phyloP scores from a whole-genome alignment of 805 yeast species.

The Candida qinlingensis region DNA sequence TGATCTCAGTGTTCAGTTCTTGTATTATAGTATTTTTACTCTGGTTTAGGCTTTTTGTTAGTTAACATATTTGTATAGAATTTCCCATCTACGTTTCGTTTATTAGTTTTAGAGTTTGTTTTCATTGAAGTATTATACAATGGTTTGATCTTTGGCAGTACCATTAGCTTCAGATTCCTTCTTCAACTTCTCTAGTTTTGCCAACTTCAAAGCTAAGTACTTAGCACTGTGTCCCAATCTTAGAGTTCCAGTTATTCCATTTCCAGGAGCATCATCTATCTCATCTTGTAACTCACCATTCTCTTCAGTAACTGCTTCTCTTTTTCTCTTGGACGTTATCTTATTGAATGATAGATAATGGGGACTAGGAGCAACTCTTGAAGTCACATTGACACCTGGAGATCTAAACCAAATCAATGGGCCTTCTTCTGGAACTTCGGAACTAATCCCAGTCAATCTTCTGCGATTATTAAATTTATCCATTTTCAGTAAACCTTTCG shows the following conservation, averaged over 20 bases:
- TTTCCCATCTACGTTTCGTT: not conserved
- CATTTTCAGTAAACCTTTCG: conserved; percentile 25
- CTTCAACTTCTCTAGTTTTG: conserved; percentile 6
- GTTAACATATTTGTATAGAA: conserved; percentile 3
- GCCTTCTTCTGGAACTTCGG: conserved; percentile 21
- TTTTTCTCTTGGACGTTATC: conserved; percentile 16
- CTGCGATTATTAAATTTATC: conserved; percentile 29
- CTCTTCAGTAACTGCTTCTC: conserved; percentile 13
- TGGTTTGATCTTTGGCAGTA: not conserved
- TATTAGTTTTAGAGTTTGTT: no score
- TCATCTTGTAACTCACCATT: conserved; percentile 3
- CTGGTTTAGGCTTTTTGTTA: not conserved
- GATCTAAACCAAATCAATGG: conserved; percentile 65
- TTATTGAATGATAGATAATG: conserved; percentile 12
- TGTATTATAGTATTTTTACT: not conserved
- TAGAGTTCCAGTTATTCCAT: conserved; percentile 23
- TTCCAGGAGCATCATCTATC: conserved; percentile 18
- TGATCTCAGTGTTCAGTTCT: not conserved
- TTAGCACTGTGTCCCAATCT: conserved; percentile 68
- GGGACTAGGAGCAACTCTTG: conserved; percentile 29
- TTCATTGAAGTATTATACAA: conserved; percentile 1
- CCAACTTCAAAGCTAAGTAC: conserved; percentile 57
- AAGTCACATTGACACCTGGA: conserved; percentile 48
- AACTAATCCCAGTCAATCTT: conserved; percentile 18
- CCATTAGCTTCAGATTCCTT: not conserved